Conservation (phyloP, 768 basidiomycete species). For the Lepiota subincarnata region DNA sequence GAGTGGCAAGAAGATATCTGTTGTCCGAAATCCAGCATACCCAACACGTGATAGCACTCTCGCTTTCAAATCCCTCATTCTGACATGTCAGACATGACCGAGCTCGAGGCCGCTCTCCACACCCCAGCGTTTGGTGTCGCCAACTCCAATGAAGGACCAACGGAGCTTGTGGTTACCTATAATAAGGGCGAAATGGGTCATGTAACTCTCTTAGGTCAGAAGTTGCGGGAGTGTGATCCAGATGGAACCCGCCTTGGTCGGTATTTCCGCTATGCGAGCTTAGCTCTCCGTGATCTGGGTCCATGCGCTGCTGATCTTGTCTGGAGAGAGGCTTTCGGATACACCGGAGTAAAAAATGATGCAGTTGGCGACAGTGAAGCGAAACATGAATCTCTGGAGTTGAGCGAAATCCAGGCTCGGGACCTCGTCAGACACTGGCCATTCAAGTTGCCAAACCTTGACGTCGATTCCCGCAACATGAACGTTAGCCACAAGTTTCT, state of each 20-base stretch:
- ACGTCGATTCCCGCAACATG: constrained; percentile 50
- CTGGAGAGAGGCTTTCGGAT: constrained; percentile 55
- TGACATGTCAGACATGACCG: constrained; percentile 11
- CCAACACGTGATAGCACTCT: not conserved
- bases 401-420: constrained; percentile 25
- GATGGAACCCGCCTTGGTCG: constrained; percentile 32
- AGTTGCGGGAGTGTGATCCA: constrained; percentile 40
- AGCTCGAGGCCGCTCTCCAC: constrained; percentile 36
- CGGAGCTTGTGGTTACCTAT: constrained; percentile 30
- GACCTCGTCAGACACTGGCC: constrained; percentile 55
- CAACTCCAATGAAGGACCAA: constrained; percentile 33
- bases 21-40: too few relatives aligned
- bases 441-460: constrained; percentile 61
- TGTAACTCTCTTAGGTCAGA: constrained; percentile 5
- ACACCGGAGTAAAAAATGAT: constrained; percentile 23
- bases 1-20: too few relatives aligned
- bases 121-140: constrained; percentile 35
- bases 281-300: constrained; percentile 53
- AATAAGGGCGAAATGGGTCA: not conserved
- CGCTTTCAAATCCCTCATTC: constrained; percentile 21
- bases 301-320: constrained; percentile 65
- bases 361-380: constrained; percentile 30
- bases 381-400: constrained; percentile 26
- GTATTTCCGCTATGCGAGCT: constrained; percentile 44
- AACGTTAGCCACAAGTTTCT: constrained; percentile 70